A percentile compares a stretch with the other conserved stretches of the same genome.
phyloP scores from a whole-genome alignment of 257 asterid species.

The Nicotiana undulata region DNA sequence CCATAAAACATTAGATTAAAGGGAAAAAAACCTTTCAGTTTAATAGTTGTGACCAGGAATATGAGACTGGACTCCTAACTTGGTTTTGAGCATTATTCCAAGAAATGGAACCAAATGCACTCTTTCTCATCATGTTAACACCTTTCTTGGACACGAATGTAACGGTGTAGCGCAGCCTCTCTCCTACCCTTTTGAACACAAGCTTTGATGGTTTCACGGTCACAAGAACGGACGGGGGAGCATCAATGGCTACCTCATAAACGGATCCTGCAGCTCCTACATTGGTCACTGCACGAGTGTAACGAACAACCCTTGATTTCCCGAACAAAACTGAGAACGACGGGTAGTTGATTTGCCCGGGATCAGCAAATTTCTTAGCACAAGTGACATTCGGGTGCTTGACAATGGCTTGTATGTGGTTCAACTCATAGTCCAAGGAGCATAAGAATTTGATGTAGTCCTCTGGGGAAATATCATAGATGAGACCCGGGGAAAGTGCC shows the following conservation, averaged over 20 bases:
- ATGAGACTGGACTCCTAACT: slow-evolving; percentile 71
- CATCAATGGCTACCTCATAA: slow-evolving; percentile 34
- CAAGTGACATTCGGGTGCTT: slow-evolving; percentile 56
- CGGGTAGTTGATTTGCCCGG: slow-evolving; percentile 84
- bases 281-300: slow-evolving; percentile 56
- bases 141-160: slow-evolving; percentile 54
- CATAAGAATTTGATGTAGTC: slow-evolving; percentile 43
- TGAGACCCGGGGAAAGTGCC: slow-evolving; percentile 42
- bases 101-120: slow-evolving; percentile 57
- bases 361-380: slow-evolving; percentile 37
- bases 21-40: neutral
- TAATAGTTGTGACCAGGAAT: slow-evolving; percentile 39
- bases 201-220: slow-evolving; percentile 53
- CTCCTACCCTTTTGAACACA: slow-evolving; percentile 42
- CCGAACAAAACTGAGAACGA: slow-evolving; percentile 66
- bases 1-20: neutral
- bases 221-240: slow-evolving; percentile 37
- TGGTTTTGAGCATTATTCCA: slow-evolving; percentile 54
- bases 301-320: slow-evolving; percentile 55
- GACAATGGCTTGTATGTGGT: slow-evolving; percentile 35
- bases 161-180: slow-evolving; percentile 41
- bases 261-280: slow-evolving; percentile 57
- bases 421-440: slow-evolving; percentile 33
- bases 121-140: slow-evolving; percentile 4
- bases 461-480: slow-evolving; percentile 25